Evolutionary conservation across 2,329 filamentous ascomycete genomes (phyloP), one percentile per base, ranked within the genome.

Genomic region (Pseudopyricularia javanii): DNA sequence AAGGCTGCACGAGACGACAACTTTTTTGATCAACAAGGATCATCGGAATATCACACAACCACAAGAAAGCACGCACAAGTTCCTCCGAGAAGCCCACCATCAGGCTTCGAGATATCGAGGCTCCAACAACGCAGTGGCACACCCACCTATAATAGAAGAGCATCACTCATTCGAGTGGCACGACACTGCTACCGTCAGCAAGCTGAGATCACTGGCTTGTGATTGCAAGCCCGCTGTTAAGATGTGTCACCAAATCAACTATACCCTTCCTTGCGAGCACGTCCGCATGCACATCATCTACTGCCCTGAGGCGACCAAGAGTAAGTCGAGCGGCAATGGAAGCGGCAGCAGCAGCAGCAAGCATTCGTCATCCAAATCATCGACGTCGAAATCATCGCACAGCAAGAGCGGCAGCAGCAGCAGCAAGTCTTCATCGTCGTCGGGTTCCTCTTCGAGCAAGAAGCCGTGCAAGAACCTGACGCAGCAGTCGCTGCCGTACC

Each of bases 211-310:
- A 24, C 22, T 22, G n/a, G 22, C 24, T 30, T 48, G 45, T 17
- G 20, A 22, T 24, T 5, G 7, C 7, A 43, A 43, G 7, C 17
- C 37, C 3, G 8, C 40, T 3, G 17, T 6, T 24, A 45, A 22
- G 53, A 77, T 77, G 74, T 78, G 74, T 59, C 73, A 72, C 58
- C 70, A 74, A 55, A 68, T 71, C 51, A 71, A 67, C 48, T 76
- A 76, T 61, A 74, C 70, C 33, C 66, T 78, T 51, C 68, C 70
- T 47, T 78, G 75, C 61, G 73, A 75, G 62, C 74, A 78, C 60
- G 67, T 76, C 58, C 67, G 67, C 55, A 72, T 68, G 15, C 64
- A 69, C 54, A 69, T 66, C 34, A 64, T 67, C 53, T 74, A 72
- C 65, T 78, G 74, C 57, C 56, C 67, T 14, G 65, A 70, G n/a